These are phyloP conservation scores for Suillus americanus DNA, from an alignment of 768 basidiomycete genomes.

Conservation along the genomic window DNA sequence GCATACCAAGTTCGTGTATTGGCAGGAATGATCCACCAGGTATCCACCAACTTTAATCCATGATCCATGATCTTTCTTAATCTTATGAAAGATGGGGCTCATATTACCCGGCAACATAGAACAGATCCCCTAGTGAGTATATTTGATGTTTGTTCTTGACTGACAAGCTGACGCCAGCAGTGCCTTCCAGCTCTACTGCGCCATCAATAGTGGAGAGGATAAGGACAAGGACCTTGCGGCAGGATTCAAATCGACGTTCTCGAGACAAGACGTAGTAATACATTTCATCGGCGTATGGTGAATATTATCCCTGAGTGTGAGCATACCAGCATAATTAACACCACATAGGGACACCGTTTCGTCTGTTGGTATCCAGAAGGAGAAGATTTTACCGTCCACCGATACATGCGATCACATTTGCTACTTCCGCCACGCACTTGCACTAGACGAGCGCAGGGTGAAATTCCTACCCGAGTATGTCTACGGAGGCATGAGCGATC, in stretches of 20 bases:
- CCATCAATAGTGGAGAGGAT: constrained; percentile 17
- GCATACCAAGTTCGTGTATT: constrained; percentile 45
- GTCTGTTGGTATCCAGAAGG: constrained; percentile 38
- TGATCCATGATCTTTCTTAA: background rate
- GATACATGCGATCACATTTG: constrained; percentile 34
- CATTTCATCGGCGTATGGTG: constrained; percentile 49
- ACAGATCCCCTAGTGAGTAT: constrained; percentile 39
- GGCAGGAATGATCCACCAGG: constrained; percentile 46
- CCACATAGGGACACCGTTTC: constrained; percentile 46
- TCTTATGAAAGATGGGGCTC: constrained; percentile 36
- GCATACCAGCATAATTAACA: background rate
- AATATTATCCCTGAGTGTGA: constrained; percentile 7
- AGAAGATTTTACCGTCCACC: constrained; percentile 33
- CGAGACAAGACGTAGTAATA: constrained; percentile 31
- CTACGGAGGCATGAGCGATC: constrained; percentile 21
- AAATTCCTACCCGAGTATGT: constrained; percentile 48
- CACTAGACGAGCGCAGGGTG: constrained; percentile 46
- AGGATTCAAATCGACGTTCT: constrained; percentile 38
- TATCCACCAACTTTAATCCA: constrained; percentile 9
- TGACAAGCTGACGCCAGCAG: constrained; percentile 19
- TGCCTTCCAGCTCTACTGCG: constrained; percentile 39
- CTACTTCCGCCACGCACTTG: constrained; percentile 47
- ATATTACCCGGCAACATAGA: constrained; percentile 41
- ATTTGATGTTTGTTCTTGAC: background rate
- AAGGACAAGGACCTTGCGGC: constrained; percentile 22